Evolutionary conservation across 2,329 filamentous ascomycete species (phyloP).

Genomic region (Acrodontium crateriforme): DNA sequence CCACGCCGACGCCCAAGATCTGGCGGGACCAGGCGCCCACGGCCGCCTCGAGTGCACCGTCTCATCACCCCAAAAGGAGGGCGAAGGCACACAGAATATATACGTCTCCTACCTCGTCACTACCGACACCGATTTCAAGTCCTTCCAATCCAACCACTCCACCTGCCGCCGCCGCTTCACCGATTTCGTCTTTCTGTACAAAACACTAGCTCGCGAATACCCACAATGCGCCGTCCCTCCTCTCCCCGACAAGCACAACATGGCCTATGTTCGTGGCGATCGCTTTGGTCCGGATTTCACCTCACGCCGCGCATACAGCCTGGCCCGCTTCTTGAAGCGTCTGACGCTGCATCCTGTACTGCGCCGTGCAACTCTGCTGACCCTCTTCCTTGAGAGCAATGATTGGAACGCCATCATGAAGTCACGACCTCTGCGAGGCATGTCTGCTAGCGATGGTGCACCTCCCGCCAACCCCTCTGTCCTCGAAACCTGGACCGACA

Average conservation of each 20-base stretch:
- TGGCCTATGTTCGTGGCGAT: constrained; percentile 95
- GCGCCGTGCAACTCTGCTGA: constrained; percentile 66
- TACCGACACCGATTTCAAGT: constrained; percentile 83
- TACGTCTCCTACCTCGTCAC: constrained; percentile 94
- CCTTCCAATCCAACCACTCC: constrained; percentile 72
- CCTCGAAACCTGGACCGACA: constrained; percentile 91
- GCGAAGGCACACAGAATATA: constrained; percentile 88
- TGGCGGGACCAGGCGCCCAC: constrained; percentile 48
- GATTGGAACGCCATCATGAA: constrained; percentile 98
- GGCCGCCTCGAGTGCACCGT: constrained; percentile 77
- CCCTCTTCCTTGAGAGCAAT: constrained; percentile 77
- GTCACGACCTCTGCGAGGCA: constrained; percentile 52
- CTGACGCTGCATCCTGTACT: constrained; percentile 80
- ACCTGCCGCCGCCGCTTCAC: constrained; percentile 83
- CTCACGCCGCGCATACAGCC: constrained; percentile 69
- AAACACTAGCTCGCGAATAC: constrained; percentile 74
- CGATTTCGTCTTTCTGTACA: constrained; percentile 94
- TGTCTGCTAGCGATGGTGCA: constrained; percentile 28
- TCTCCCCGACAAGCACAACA: constrained; percentile 94
- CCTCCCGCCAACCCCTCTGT: constrained; percentile 62
- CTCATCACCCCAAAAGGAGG: constrained; percentile 77
- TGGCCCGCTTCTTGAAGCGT: constrained; percentile 80
- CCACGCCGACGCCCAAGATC: constrained; percentile 41
- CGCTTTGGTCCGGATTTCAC: constrained; percentile 92
- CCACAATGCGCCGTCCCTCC: constrained; percentile 87